These are phyloP conservation scores for Histomonas meleagridis DNA, from an alignment of 208 protist genomes.

Conservation along the genomic window DNA sequence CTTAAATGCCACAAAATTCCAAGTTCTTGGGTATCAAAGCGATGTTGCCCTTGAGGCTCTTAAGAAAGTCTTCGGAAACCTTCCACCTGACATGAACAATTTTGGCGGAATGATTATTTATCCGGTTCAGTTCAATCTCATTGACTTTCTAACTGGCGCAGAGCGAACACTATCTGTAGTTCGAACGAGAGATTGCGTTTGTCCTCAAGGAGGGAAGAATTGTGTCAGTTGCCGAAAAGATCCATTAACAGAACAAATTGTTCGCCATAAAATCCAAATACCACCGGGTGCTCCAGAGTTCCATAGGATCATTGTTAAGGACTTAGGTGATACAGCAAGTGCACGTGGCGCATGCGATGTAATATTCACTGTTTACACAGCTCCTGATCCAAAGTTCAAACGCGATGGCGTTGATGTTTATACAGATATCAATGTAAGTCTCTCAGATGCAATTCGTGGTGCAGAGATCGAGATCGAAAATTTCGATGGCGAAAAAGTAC, in stretches of 20 bases:
- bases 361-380: neutral
- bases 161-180: neutral
- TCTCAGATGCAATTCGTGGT: neutral
- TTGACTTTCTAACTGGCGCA: neutral
- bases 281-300: neutral
- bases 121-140: neutral
- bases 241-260: neutral
- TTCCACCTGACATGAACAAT: neutral
- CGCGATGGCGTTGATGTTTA: neutral
- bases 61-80: neutral
- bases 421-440: neutral
- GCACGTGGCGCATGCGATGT: neutral
- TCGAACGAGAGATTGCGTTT: neutral
- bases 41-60: neutral
- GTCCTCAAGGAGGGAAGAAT: neutral
- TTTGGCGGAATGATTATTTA: conserved; percentile 11
- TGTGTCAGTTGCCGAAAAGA: neutral
- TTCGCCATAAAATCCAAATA: neutral
- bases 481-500: neutral
- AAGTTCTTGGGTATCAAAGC: neutral
- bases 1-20: neutral
- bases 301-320: neutral
- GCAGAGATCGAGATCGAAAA: neutral
- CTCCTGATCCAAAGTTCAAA: neutral
- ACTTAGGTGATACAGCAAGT: neutral